Base-by-base conservation (phyloP, 345 rosid species). In the Eutrema japonicum region DNA sequence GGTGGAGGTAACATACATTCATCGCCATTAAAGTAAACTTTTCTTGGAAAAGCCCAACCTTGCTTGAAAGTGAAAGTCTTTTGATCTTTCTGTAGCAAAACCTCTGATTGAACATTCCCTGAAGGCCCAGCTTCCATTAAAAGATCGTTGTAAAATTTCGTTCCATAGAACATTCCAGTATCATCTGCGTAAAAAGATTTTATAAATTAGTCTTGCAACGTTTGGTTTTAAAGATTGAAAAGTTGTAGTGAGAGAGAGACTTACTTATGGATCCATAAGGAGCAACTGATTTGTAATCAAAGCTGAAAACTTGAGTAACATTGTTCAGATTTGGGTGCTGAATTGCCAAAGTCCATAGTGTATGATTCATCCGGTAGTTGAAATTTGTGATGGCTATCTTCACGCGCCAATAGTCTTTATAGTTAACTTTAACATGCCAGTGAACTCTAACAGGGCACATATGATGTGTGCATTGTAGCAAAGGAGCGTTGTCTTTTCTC, bases 41-140 rank as follows among this genome's bases (percentile, higher is more conserved):
- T 88, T 66, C 91, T 70, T 0, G 98, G 97, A 75, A 94, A 91
- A 1, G 96, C 96, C 96, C 98, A 91, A 47, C 98, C 98, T 40
- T 91, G 88, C 75, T 86, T 87, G 75, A 94, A 85, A 56, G 91
- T 88, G 73, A 94, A 91, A 13, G 89, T 88, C 80, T 85, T 82
- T 79, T 77, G 53, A 74, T 94, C 89, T 81, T 91, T 91, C 82
- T 80, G 88, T n/a, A 91, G 74, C 32, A 94, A 92, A 41, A 88
- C 83, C 77, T 92, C 98, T 7, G 96, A 91, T 59, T 91, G 97
- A 38, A 94, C 88, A 77, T 94, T 94, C 38, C 98, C 96, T 3
- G 75, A 76, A 2, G 90, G 88, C 4, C 98, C 99, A 1, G 96
- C 95, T 83, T 91, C 88, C 99, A 94, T 89, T 62, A 89, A 68